Evolutionary conservation across 2,329 filamentous ascomycete species (phyloP).

Genomic region (Cladosporium sp.): DNA sequence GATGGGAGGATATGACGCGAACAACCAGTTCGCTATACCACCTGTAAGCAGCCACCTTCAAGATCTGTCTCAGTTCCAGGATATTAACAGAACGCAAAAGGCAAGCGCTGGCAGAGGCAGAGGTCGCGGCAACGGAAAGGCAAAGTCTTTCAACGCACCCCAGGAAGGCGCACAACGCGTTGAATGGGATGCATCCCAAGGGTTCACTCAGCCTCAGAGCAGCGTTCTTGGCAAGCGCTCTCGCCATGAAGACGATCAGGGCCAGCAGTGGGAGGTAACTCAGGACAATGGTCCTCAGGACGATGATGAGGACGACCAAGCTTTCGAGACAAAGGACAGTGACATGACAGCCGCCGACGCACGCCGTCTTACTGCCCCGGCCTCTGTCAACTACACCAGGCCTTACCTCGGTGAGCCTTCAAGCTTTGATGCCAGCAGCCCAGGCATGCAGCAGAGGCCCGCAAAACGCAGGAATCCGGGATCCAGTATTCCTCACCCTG

Average conservation of each 20-base stretch:
- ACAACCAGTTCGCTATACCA: background rate
- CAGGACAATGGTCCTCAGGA: conserved; percentile 27
- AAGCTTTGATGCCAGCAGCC: conserved; percentile 9
- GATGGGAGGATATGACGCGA: background rate
- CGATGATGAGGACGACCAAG: conserved; percentile 26
- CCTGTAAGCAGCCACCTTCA: background rate
- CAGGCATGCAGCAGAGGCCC: conserved; percentile 14
- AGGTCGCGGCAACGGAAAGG: background rate
- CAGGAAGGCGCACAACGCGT: conserved; percentile 37
- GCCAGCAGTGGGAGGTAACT: conserved; percentile 22
- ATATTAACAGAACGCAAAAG: background rate
- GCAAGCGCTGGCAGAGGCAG: conserved; percentile 12
- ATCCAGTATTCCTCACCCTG: conserved; percentile 23
- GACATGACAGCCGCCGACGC: conserved; percentile 26
- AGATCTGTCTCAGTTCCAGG: conserved; percentile 5
- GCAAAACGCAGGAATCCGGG: conserved; percentile 30
- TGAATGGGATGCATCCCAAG: conserved; percentile 28
- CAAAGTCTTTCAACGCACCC: conserved; percentile 35
- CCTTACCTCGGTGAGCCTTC: conserved; percentile 7
- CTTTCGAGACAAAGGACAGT: conserved; percentile 41
- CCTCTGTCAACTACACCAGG: conserved; percentile 11
- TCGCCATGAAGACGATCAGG: conserved; percentile 24
- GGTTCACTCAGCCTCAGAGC: conserved; percentile 13
- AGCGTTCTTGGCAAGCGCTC: conserved; percentile 25
- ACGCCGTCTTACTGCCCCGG: conserved; percentile 34